Evolutionary conservation across 2,329 filamentous ascomycete genomes (phyloP).

Genomic region (Ophiostoma sp.): DNA sequence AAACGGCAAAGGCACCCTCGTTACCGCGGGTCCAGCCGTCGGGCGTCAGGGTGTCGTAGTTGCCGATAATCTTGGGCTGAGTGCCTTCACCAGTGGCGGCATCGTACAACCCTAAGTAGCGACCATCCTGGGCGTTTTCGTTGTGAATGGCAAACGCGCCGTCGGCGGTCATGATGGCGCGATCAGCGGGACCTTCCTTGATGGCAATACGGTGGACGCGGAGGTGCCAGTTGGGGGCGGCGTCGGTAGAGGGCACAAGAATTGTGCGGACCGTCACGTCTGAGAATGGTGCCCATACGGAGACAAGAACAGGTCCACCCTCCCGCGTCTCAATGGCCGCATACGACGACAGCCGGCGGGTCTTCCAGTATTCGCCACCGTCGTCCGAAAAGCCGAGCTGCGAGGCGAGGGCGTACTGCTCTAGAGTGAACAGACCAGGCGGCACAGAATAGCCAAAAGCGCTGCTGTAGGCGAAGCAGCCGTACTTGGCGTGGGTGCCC

Average conservation of each 20-base stretch:
- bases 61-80: constrained; percentile 58
- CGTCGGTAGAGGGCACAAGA: constrained; percentile 60
- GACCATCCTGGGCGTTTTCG: constrained; percentile 43
- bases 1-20: constrained; percentile 58
- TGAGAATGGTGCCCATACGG: constrained; percentile 68
- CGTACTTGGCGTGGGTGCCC: constrained; percentile 79
- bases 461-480: constrained; percentile 74
- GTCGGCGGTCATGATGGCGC: constrained; percentile 69
- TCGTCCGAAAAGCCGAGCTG: constrained; percentile 76
- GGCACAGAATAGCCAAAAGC: constrained; percentile 77
- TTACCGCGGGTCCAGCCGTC: constrained; percentile 51
- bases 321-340: constrained; percentile 58
- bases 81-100: constrained; percentile 51
- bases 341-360: constrained; percentile 66
- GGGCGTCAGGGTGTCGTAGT: constrained; percentile 58
- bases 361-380: constrained; percentile 76
- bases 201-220: constrained; percentile 63
- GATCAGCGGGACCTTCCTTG: constrained; percentile 27
- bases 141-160: constrained; percentile 71
- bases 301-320: constrained; percentile 60
- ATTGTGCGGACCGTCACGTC: constrained; percentile 68
- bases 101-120: constrained; percentile 56
- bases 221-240: constrained; percentile 68
- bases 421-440: constrained; percentile 71
- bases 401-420: constrained; percentile 74